Evolutionary conservation across 1,284 basidiomycete species (phyloP), one percentile per base, ranked within the genome.

Genomic region (Mycena citricolor): DNA sequence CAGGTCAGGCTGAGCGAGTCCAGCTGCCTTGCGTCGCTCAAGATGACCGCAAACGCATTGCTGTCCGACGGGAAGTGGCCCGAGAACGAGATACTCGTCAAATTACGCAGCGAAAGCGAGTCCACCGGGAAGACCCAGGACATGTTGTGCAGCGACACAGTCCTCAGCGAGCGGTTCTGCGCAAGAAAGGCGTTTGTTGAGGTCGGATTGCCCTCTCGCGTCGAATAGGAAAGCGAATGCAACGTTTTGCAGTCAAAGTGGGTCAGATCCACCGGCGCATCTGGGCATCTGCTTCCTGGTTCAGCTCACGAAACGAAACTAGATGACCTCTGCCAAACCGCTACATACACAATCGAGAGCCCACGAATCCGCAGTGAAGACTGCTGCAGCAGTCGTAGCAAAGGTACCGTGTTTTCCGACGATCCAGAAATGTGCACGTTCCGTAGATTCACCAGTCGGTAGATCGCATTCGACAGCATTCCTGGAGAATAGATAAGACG

Each of bases 381-480:
- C 11, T 61, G 61, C 52, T 81, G 76, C 16, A 86, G 60, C 5
- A 77, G 70, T 8, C 70, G 66, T 22, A 84, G 61, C 29, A 84
- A 67, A 2, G 73, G 66, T 6, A 67, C 57, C 44, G 83, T 72
- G 30, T 77, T 69, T 19, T 81, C 76, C 31, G 68, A 73, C 3
- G 71, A 67, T 23, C 81, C 79, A n/a, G 74, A 71, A 26, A 81
- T 77, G 56, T 81, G 76, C 4, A 83, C 71, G 44, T 77, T 77
- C 29, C 71, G 70, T 24, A 86, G 64, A 53, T 77, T 81, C 37
- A 62, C 60, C 22, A 86, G 59, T 55, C 79, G 82, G 13, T 81
- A 80, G 12, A 86, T 64, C 1, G 81, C 79, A 35, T 85, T 86
- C 17, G 77, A 71, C 31, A 86, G 63, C 76, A 86, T 84, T 22